Conservation (phyloP, 148 eudicot species). For the Rhododendron simsii region DNA sequence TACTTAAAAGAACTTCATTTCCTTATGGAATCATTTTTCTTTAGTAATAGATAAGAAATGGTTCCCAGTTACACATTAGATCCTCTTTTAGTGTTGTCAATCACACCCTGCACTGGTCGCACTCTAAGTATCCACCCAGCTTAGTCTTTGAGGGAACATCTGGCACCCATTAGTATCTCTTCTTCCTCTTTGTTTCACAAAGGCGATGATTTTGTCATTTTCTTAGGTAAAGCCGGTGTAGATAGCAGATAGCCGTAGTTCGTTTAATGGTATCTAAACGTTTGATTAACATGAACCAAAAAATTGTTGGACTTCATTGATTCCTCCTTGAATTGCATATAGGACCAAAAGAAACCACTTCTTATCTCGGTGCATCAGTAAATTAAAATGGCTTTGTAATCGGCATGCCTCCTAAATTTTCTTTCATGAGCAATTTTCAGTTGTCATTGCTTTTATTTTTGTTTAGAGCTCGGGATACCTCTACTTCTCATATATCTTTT, state of each 20-base stretch:
- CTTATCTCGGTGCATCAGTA: neutral
- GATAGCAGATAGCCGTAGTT: neutral
- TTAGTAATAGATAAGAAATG: neutral
- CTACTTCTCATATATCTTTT: neutral
- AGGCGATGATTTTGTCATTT: neutral
- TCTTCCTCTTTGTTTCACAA: neutral
- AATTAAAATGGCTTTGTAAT: neutral
- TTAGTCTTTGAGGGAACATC: neutral
- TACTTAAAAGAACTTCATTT: neutral
- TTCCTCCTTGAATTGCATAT: neutral
- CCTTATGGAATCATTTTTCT: neutral
- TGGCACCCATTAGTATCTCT: neutral
- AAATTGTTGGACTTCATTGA: neutral
- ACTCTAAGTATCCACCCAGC: neutral
- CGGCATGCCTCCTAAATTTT: neutral
- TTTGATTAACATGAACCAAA: neutral
- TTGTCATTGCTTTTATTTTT: neutral
- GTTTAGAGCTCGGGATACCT: neutral
- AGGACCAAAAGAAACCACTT: neutral
- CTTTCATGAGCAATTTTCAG: neutral
- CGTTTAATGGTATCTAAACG: neutral
- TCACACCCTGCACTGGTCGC: neutral
- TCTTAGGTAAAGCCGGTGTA: neutral
- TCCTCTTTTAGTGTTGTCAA: neutral
- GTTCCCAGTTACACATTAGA: neutral